Evolutionary conservation across 208 protist genomes (phyloP).

Genomic region (Phytomonas sp.): DNA sequence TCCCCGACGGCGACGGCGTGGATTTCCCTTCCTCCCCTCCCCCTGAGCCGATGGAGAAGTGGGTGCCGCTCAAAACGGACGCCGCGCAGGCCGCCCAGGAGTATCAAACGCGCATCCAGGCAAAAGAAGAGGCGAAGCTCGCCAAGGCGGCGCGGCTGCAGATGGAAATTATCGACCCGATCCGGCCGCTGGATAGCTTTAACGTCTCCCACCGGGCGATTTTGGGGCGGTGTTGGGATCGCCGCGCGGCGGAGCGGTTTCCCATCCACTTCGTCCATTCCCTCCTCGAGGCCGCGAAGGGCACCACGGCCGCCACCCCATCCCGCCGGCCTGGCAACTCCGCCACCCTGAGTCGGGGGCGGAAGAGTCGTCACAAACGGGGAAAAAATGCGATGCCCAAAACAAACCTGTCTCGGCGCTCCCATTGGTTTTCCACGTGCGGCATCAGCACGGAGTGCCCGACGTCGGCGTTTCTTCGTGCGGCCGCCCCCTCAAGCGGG

Average conservation of each 20-base stretch:
- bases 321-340: not conserved
- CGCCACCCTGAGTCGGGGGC: not conserved
- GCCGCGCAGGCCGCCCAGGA: slow-evolving; percentile 37
- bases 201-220: slow-evolving; percentile 54
- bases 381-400: too few relatives aligned
- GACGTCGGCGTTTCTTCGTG: too few relatives aligned
- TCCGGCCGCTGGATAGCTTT: slow-evolving; percentile 54
- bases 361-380: too few relatives aligned
- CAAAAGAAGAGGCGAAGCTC: slow-evolving; percentile 25
- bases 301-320: slow-evolving; percentile 1
- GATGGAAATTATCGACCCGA: slow-evolving; percentile 48
- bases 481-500: too few relatives aligned
- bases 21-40: not conserved
- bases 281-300: slow-evolving; percentile 14
- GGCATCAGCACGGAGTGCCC: slow-evolving; percentile 18
- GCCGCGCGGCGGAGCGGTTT: slow-evolving; percentile 33
- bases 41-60: too few relatives aligned
- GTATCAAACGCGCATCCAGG: slow-evolving; percentile 41
- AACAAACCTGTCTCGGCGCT: slow-evolving; percentile 22
- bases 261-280: slow-evolving; percentile 30
- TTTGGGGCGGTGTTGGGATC: slow-evolving; percentile 73
- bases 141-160: slow-evolving; percentile 11
- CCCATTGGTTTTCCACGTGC: slow-evolving; percentile 47
- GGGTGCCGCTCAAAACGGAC: slow-evolving; percentile 20
- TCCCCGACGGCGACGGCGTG: too few relatives aligned